Evolutionary conservation across 345 rosid species (phyloP).

Genomic region (Diplotaxis tenuifolia): DNA sequence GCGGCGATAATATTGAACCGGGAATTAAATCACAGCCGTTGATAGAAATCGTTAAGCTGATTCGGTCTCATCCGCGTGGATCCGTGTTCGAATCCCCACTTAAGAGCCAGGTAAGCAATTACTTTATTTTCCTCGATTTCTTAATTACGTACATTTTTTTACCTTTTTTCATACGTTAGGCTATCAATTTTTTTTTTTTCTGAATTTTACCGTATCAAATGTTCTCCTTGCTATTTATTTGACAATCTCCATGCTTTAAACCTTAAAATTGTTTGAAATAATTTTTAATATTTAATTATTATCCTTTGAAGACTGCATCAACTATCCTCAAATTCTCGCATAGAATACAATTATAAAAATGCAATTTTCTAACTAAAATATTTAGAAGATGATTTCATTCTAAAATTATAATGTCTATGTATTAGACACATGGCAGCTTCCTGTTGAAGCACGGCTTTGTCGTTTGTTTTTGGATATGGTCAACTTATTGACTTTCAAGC

Average conservation of each 20-base stretch:
- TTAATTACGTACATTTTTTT: background rate
- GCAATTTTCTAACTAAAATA: background rate
- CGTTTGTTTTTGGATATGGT: slow-evolving; percentile 32
- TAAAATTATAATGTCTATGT: background rate
- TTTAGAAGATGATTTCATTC: background rate
- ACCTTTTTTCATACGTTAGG: slow-evolving; percentile 13
- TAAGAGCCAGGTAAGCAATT: slow-evolving; percentile 46
- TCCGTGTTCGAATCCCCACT: slow-evolving; percentile 52
- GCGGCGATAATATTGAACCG: slow-evolving; percentile 32
- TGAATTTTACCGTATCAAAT: too few relatives aligned
- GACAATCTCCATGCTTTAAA: background rate
- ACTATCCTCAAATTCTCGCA: background rate
- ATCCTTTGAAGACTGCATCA: background rate
- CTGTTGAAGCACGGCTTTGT: slow-evolving; percentile 20
- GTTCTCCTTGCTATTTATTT: background rate
- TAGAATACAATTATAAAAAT: background rate
- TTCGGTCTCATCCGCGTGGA: slow-evolving; percentile 52
- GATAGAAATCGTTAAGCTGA: slow-evolving; percentile 41
- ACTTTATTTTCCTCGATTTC: slow-evolving; percentile 11
- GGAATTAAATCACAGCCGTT: slow-evolving; percentile 53
- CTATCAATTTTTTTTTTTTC: too few relatives aligned
- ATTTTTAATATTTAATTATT: background rate
- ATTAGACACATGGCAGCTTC: background rate
- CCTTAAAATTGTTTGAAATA: too few relatives aligned
- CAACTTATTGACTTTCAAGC: slow-evolving; percentile 30